Evolutionary conservation across 116 monocot species (phyloP), one percentile per base, ranked within the genome.

Genomic region (Trichopus zeylanicus): DNA sequence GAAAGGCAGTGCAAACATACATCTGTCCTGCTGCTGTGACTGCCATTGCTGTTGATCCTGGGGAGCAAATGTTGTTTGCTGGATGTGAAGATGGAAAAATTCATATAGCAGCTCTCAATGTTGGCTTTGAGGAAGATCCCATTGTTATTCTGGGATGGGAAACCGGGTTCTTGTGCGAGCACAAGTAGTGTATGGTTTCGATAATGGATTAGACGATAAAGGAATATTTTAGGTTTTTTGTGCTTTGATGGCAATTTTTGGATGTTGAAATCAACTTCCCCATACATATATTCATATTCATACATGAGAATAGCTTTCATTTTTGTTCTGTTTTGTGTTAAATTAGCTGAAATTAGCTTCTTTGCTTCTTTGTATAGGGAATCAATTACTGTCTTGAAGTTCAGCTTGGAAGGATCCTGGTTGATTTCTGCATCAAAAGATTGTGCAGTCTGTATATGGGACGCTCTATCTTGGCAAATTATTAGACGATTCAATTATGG

Each of bases 361-460:
- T 46, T 3, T 23, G 6, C 8, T 67, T 5, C n/a, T n/a, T n/a
- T n/a, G n/a, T 31, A 6, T 19, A 74, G 74, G 37, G 74, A 51
- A 56, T 18, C 74, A 27, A 62, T 74, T 25, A 74, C 56, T 62
- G 55, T 62, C 23, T 35, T 74, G 29, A 30, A 55, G 35, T 67
- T 67, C 37, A 62, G 35, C 38, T 37, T n/a, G 55, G 24, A 25
- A 62, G 73, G 73, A 11, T 7, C 22, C 22, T 29, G 37, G 22
- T 39, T 74, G 55, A 51, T 67, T 18, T 74, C 73, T 28, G 73
- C 67, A 62, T 67, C 73, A n/a, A 56, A 67, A 27, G 73, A 74
- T 38, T 16, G 21, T 56, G 48, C 56, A 11, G 28, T 23, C 35
- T 67, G 67, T 31, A 19, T 67, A 0, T 74, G 73, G 73, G 56